Conservation (phyloP, 495 filamentous ascomycete genomes). For the Lophiostoma macrostomum region DNA sequence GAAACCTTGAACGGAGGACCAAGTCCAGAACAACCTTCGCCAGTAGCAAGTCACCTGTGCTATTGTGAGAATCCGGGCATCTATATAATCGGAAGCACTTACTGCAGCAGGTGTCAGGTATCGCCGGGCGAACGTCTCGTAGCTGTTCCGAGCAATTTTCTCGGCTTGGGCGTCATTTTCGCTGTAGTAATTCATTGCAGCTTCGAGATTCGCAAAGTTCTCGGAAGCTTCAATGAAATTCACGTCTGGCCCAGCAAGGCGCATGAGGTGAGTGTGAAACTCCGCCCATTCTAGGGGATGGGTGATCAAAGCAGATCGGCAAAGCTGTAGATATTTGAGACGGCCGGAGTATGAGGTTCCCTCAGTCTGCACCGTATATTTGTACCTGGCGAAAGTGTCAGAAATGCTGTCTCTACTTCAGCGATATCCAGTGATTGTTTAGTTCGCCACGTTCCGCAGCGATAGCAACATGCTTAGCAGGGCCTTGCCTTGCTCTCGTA, state of each 20-base stretch:
- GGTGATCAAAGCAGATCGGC: slow-evolving; percentile 47
- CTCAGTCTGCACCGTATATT: slow-evolving; percentile 58
- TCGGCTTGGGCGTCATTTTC: slow-evolving; percentile 44
- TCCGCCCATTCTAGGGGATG: slow-evolving; percentile 51
- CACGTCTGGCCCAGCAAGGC: slow-evolving; percentile 43
- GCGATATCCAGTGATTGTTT: no score
- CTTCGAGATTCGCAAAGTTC: slow-evolving; percentile 53
- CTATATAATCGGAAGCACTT: not conserved
- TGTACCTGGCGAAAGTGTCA: slow-evolving; percentile 17
- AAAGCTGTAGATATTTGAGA: slow-evolving; percentile 54
- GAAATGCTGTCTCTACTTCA: no score
- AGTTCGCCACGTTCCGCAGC: no score
- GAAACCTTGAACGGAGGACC: slow-evolving; percentile 37
- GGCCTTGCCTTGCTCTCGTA: no score
- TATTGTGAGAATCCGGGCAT: not conserved
- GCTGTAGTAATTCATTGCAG: slow-evolving; percentile 45
- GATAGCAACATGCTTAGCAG: no score
- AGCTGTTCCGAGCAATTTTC: slow-evolving; percentile 50
- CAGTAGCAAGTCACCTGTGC: slow-evolving; percentile 51
- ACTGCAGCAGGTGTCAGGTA: slow-evolving; percentile 51
- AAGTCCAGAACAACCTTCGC: slow-evolving; percentile 49
- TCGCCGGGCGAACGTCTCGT: slow-evolving; percentile 45
- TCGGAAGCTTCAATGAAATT: slow-evolving; percentile 53
- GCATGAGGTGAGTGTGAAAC: slow-evolving; percentile 50
- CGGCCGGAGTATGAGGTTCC: slow-evolving; percentile 58